phyloP scores from a whole-genome alignment of 2,329 filamentous ascomycete genomes.

The Ophiocordyceps robertsii region DNA sequence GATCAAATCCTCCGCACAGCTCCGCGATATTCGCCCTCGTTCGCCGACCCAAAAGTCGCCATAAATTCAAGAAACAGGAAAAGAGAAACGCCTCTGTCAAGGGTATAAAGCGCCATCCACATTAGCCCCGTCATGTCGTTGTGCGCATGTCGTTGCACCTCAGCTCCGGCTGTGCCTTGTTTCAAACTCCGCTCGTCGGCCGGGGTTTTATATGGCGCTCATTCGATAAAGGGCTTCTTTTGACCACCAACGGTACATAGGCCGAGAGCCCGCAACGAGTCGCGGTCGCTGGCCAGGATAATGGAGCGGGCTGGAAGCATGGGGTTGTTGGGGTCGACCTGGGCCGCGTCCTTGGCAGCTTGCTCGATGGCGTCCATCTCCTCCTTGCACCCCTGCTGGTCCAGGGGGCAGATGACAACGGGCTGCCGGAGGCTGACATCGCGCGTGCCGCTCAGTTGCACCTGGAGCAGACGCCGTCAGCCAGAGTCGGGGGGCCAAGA shows the following conservation, averaged over 20 bases:
- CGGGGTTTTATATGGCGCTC: slow-evolving; percentile 2
- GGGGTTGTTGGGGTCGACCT: slow-evolving; percentile 77
- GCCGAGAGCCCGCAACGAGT: slow-evolving; percentile 46
- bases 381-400: slow-evolving; percentile 91
- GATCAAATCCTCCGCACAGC: neutral
- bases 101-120: slow-evolving; percentile 1
- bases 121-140: neutral
- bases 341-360: slow-evolving; percentile 81
- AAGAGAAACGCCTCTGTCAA: slow-evolving; percentile 4
- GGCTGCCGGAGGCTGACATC: slow-evolving; percentile 84
- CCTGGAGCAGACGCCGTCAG: slow-evolving; percentile 36
- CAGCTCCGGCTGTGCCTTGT: neutral
- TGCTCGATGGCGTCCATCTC: slow-evolving; percentile 98
- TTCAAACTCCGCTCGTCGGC: neutral
- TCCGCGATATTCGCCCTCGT: too few species aligned
- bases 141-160: neutral
- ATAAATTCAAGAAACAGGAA: neutral
- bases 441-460: slow-evolving; percentile 72
- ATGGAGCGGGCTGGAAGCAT: slow-evolving; percentile 83
- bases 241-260: slow-evolving; percentile 50
- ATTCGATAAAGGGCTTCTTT: slow-evolving; percentile 55
- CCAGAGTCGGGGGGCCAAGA: neutral
- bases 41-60: neutral
- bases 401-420: slow-evolving; percentile 90
- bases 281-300: slow-evolving; percentile 61